Conservation (phyloP, 805 yeast genomes). For the Saccharomycopsis fodiens region DNA sequence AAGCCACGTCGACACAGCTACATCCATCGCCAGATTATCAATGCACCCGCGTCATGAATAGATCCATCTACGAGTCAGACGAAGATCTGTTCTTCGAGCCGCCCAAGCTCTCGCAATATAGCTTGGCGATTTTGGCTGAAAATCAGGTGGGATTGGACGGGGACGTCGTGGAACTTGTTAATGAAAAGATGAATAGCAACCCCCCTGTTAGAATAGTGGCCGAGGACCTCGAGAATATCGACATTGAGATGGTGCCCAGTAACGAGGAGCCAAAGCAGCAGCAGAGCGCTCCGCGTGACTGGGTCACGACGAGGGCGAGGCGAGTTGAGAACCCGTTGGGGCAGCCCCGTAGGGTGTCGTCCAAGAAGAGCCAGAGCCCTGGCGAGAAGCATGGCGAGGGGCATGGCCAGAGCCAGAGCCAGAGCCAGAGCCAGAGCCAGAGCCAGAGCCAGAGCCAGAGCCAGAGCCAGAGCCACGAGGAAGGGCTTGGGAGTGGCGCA, state of each 20-base stretch:
- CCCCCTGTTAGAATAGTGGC: too few species aligned
- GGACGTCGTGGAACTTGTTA: too few species aligned
- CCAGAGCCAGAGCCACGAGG: neutral
- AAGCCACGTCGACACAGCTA: too few species aligned
- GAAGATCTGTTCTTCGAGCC: conserved; percentile 22
- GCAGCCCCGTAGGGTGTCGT: conserved; percentile 17
- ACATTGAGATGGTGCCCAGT: neutral
- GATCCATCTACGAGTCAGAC: conserved; percentile 18
- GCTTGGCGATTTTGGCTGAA: conserved; percentile 17
- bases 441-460: neutral
- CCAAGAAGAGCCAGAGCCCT: conserved; percentile 7
- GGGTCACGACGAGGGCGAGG: conserved; percentile 2
- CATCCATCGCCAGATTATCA: too few species aligned
- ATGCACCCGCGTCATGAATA: conserved; percentile 7
- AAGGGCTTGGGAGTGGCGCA: neutral
- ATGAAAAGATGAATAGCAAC: too few species aligned
- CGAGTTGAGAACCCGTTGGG: conserved; percentile 10
- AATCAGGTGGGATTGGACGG: neutral
- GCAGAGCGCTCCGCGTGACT: neutral
- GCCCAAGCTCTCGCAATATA: conserved; percentile 18
- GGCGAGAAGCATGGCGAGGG: neutral
- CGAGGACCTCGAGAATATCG: neutral
- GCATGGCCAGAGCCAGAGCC: neutral
- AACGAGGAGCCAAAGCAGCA: neutral
- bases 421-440: neutral